phyloP scores from a whole-genome alignment of 176 grass and related monocot species.

The Oryza officinalis region DNA sequence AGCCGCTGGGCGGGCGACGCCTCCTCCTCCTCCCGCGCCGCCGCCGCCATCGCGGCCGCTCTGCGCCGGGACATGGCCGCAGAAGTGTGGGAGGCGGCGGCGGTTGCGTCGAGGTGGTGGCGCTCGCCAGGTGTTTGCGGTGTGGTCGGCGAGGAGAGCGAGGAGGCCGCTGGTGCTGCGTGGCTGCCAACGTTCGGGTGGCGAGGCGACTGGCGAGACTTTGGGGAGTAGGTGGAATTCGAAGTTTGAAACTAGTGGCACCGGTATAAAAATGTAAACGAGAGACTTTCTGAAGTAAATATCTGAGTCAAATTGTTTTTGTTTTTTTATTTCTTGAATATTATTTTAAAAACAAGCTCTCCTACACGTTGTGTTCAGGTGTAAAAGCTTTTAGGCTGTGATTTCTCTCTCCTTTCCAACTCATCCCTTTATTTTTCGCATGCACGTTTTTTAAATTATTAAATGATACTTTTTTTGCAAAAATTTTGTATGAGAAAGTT shows the following conservation, averaged over 20 bases:
- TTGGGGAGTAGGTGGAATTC: background rate
- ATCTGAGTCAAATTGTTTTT: background rate
- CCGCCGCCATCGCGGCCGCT: conserved; percentile 33
- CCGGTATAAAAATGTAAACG: no score
- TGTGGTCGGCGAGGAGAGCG: background rate
- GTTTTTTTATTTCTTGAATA: no score
- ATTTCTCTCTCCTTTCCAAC: no score
- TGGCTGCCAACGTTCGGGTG: background rate
- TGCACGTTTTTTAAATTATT: no score
- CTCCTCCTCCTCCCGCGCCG: conserved; percentile 31
- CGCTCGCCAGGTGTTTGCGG: background rate
- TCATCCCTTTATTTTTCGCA: no score
- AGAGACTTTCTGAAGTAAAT: conserved; percentile 9
- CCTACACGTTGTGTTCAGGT: no score
- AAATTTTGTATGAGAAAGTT: no score
- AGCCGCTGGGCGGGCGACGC: conserved; percentile 39
- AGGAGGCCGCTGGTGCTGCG: background rate
- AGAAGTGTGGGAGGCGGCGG: background rate
- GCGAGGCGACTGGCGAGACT: no score
- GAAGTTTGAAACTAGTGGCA: background rate
- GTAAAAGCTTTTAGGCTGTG: no score
- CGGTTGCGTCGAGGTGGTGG: background rate
- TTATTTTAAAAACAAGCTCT: no score
- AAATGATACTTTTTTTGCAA: no score
- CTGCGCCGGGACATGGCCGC: conserved; percentile 34